These are phyloP conservation scores for Wallacemonas sp. DNA, from an alignment of 208 protist genomes.

Conservation along the genomic window DNA sequence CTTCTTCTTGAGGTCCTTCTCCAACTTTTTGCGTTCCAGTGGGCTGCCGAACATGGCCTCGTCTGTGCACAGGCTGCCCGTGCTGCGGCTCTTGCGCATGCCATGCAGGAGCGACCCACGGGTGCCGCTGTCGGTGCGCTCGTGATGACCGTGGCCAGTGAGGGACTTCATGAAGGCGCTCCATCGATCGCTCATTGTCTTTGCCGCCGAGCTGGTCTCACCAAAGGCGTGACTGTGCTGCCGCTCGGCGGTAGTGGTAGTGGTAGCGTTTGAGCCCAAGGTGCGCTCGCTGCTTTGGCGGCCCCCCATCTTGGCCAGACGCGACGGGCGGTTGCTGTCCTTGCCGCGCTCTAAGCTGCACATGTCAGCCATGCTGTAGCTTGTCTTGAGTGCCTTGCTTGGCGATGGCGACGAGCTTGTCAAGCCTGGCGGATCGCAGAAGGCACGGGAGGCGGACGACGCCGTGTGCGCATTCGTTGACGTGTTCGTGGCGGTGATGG, in stretches of 20 bases:
- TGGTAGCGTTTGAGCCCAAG: background rate
- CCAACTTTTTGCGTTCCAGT: background rate
- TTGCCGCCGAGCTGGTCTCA: slow-evolving; percentile 6
- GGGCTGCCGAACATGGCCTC: background rate
- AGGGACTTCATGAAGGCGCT: slow-evolving; percentile 30
- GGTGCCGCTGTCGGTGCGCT: slow-evolving; percentile 4
- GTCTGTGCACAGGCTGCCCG: background rate
- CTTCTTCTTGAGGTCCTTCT: slow-evolving; percentile 12
- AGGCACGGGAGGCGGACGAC: no score
- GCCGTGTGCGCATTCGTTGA: no score
- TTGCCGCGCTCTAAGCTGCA: background rate
- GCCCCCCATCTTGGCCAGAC: background rate
- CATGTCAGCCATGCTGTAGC: slow-evolving; percentile 7
- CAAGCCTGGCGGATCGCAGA: no score
- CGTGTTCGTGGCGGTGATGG: no score
- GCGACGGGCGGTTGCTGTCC: background rate
- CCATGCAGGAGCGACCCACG: background rate
- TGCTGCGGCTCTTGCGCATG: background rate
- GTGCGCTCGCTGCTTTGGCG: background rate
- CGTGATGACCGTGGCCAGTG: slow-evolving; percentile 9
- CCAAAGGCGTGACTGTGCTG: background rate
- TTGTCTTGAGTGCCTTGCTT: background rate
- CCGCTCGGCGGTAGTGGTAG: no score
- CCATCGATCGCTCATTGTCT: slow-evolving; percentile 22
- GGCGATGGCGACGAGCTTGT: background rate